Evolutionary conservation across 768 basidiomycete genomes (phyloP), one percentile per base, ranked within the genome.

Genomic region (Boletus sp.): DNA sequence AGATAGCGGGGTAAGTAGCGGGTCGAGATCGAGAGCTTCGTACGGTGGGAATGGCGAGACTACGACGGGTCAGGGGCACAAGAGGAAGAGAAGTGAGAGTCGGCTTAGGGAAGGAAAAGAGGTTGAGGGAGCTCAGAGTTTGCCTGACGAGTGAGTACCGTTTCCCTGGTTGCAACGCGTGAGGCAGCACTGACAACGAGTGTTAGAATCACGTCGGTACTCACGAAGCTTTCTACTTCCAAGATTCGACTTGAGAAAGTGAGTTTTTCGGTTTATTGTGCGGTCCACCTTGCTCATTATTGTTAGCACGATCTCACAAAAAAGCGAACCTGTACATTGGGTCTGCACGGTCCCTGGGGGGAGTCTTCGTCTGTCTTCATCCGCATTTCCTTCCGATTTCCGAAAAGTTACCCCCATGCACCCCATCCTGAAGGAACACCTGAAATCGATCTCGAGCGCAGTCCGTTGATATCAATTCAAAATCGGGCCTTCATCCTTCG

Each of bases 341-440:
- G 92, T 5, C 75, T 98, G 42, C 85, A 92, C 60, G 92, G 92
- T 2, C 94, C 93, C 3, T 95, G 94, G 94, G 92, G 90, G n/a
- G 89, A 88, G 54, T 83, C 81, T 0, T 87, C 86, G 11, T 88
- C 86, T 18, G 89, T 89, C 7, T 94, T 92, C 73, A 85, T 94
- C 56, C 86, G 95, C 1, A 82, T 96, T 29, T 88, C 90, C 1
- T 95, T 97, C 75, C 86, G 83, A 2, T 98, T 98, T 65, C 94
- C 96, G 1, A 79, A 83, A 24, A 83, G 83, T 42, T 98, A 98
- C 67, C 89, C 91, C 0, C 78, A 83, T 7, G 78, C 80, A 0
- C 61, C 61, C 2, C 76, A 85, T 63, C 90, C 92, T 1, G 77
- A 82, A 10, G 83, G 87, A 18, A 85, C 80, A 0, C 90, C 92